Evolutionary conservation across 2,329 filamentous ascomycete genomes (phyloP).

Genomic region (Seiridium cupressi): DNA sequence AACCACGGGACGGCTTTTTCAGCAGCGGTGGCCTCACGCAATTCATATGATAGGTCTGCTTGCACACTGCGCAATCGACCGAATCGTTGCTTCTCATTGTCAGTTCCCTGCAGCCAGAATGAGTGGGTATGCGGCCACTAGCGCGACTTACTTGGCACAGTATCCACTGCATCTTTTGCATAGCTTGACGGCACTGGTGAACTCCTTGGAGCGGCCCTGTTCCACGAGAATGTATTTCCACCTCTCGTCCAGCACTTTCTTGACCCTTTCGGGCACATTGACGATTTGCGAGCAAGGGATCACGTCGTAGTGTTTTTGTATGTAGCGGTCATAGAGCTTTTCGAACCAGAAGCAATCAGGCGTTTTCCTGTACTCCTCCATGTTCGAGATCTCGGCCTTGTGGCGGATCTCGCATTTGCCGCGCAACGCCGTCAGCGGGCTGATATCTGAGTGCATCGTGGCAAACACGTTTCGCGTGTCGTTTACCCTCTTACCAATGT

Average conservation of each 20-base stretch:
- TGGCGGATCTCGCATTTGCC: slow-evolving; percentile 92
- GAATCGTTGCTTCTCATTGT: slow-evolving; percentile 72
- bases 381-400: slow-evolving; percentile 76
- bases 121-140: neutral
- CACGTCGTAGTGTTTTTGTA: slow-evolving; percentile 95
- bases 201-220: slow-evolving; percentile 87
- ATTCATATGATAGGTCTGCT: slow-evolving; percentile 96
- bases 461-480: slow-evolving; percentile 91
- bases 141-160: slow-evolving; percentile 74
- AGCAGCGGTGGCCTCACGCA: slow-evolving; percentile 88
- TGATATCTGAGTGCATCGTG: slow-evolving; percentile 98
- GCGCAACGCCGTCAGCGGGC: slow-evolving; percentile 85
- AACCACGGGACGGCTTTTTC: slow-evolving; percentile 95
- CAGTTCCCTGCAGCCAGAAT: neutral
- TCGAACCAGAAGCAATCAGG: slow-evolving; percentile 95
- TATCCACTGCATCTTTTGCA: slow-evolving; percentile 92
- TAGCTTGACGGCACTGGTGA: slow-evolving; percentile 92
- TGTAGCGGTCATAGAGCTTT: slow-evolving; percentile 96
- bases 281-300: slow-evolving; percentile 90
- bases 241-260: slow-evolving; percentile 90
- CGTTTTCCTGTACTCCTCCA: slow-evolving; percentile 81
- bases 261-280: slow-evolving; percentile 93
- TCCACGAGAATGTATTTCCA: slow-evolving; percentile 98
- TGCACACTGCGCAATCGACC: slow-evolving; percentile 93
- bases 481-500: slow-evolving; percentile 87